Evolutionary conservation across 1,139 yeast species (phyloP), one percentile per base, ranked within the genome.

Genomic region (Protomyces arabidopsidicola): DNA sequence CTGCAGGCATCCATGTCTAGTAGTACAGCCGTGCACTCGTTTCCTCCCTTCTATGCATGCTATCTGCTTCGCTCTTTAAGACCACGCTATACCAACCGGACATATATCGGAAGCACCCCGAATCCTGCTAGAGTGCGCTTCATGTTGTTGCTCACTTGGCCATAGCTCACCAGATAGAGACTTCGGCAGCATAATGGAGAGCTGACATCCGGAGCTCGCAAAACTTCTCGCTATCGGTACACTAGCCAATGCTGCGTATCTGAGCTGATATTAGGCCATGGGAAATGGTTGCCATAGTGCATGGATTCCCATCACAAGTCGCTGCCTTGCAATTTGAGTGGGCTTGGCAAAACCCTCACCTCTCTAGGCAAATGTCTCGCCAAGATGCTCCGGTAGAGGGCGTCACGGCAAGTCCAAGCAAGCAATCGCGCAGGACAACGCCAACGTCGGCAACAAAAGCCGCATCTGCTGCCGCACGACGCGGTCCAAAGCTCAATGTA

Each of bases 111-210:
- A 0, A 87, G 93, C 0, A 86, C 93, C 0, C 91, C 93, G 0
- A 81, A 86, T 70, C 93, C 95, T 0, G 71, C 76, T 0, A 74
- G 91, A 65, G 74, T 71, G 2, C 24, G 31, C 31, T 27, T 27
- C 31, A 27, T 27, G 9, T 3, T 27, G 8, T 8, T 27, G 31
- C 31, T 27, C 31, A 27, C 31, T 27, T 27, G 31, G 31, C 31
- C 31, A 5, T 9, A 16, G 38, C 53, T n/a, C 4, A 12, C 4
- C 4, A 2, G 2, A 18, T 53, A 71, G 71, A 67, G 96, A 56
- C 75, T 88, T 4, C 74, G 89, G 48, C 96, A 88, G 69, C 96
- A 88, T 71, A 88, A 88, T 75, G 95, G 96, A 1, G 82, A 80
- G 3, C 71, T 86, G 20, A 69, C 70, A 8, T 88, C 88, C 0